These are phyloP conservation scores for Apium graveolens DNA, from an alignment of 129 eudicot genomes.

Conservation along the genomic window DNA sequence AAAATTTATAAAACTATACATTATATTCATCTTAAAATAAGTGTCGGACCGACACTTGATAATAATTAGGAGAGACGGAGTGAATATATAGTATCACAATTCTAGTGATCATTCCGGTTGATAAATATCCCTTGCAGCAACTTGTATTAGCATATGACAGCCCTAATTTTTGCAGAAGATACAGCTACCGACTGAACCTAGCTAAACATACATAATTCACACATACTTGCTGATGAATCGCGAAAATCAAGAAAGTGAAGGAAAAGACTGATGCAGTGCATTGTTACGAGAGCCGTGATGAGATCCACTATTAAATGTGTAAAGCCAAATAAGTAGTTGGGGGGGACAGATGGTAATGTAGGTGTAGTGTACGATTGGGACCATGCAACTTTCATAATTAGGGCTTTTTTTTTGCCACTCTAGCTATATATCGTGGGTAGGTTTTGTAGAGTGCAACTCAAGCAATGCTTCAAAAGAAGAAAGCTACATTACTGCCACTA, in stretches of 20 bases:
- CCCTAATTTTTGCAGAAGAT: neutral
- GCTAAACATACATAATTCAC: neutral
- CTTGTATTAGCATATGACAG: neutral
- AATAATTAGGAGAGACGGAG: too few species aligned
- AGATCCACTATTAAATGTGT: slow-evolving; percentile 1
- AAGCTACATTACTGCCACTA: neutral
- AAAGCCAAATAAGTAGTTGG: slow-evolving; percentile 12
- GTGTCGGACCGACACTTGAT: too few species aligned
- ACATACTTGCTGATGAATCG: neutral
- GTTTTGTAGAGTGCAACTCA: slow-evolving; percentile 8
- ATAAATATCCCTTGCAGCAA: neutral
- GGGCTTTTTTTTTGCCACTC: slow-evolving; percentile 3
- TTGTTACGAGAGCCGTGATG: neutral
- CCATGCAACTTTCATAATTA: slow-evolving; percentile 11
- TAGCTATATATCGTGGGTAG: neutral
- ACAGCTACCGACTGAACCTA: too few species aligned
- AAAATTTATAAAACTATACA: too few species aligned
- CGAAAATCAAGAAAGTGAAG: neutral
- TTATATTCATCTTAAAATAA: too few species aligned
- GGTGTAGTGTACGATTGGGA: slow-evolving; percentile 11
- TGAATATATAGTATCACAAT: neutral
- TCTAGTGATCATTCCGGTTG: neutral
- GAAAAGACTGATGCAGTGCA: neutral
- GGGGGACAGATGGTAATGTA: slow-evolving; percentile 10
- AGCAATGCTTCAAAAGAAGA: slow-evolving; percentile 8